Evolutionary conservation across 768 basidiomycete species (phyloP).

Genomic region (Termitomyces sp.): DNA sequence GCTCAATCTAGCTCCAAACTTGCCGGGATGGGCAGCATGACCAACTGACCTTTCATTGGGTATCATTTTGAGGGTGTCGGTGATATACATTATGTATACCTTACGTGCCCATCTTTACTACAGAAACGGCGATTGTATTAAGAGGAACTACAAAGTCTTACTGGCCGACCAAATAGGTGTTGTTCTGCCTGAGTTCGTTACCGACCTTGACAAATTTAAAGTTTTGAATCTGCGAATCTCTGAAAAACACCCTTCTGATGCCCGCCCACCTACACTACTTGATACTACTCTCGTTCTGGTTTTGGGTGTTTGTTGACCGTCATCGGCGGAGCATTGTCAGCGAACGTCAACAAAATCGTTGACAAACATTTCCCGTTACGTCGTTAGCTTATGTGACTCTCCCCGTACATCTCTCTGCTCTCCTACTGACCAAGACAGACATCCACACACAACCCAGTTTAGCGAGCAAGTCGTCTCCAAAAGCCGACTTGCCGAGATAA

Average conservation of each 20-base stretch:
- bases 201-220: conserved; percentile 42
- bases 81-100: not conserved
- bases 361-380: conserved; percentile 65
- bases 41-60: not conserved
- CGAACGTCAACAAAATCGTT: conserved; percentile 57
- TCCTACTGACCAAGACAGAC: too few species aligned
- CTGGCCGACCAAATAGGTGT: conserved; percentile 27
- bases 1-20: not conserved
- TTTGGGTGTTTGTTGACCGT: too few species aligned
- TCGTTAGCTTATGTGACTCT: conserved; percentile 6
- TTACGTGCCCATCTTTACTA: not conserved
- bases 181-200: conserved; percentile 41
- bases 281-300: conserved; percentile 32
- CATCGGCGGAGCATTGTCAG: too few species aligned
- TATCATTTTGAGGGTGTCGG: not conserved
- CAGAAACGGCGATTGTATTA: too few species aligned
- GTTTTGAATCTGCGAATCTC: conserved; percentile 33
- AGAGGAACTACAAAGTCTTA: too few species aligned
- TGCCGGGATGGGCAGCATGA: not conserved
- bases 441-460: conserved; percentile 58
- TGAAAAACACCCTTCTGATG: conserved; percentile 53
- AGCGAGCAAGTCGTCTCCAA: conserved; percentile 71
- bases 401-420: conserved; percentile 5
- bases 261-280: conserved; percentile 58
- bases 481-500: conserved; percentile 62